A percentile compares a stretch with the other conserved stretches of the same genome.
phyloP scores from a whole-genome alignment of 768 basidiomycete species.

The Rickenella mellea region DNA sequence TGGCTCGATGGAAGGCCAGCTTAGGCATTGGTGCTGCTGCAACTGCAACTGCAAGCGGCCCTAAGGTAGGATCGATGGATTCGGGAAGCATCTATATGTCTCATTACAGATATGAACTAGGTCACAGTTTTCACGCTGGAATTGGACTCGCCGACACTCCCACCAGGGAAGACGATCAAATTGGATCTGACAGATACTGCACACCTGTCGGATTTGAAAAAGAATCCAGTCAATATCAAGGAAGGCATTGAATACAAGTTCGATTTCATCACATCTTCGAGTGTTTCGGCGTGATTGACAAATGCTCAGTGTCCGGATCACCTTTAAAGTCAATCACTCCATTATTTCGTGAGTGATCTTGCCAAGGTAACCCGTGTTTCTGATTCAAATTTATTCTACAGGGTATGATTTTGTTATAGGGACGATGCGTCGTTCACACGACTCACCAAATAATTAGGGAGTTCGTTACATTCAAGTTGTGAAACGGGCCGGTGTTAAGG shows the following conservation, averaged over 20 bases:
- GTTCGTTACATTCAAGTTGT: conserved; percentile 85
- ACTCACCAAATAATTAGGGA: conserved; percentile 32
- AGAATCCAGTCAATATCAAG: conserved; percentile 71
- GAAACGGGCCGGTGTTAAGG: conserved; percentile 66
- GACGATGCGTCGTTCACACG: background rate
- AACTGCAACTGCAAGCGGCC: conserved; percentile 32
- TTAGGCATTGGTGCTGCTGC: conserved; percentile 64
- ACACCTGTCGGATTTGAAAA: conserved; percentile 50
- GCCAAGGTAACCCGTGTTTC: background rate
- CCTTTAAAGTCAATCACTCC: conserved; percentile 81
- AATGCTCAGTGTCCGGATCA: conserved; percentile 57
- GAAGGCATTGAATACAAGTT: conserved; percentile 88
- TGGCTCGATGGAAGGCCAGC: conserved; percentile 93
- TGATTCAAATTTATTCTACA: conserved; percentile 8
- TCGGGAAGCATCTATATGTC: too few species aligned
- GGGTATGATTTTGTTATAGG: background rate
- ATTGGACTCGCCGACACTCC: conserved; percentile 66
- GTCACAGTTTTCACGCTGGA: conserved; percentile 69
- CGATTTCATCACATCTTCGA: conserved; percentile 11
- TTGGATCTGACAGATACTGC: conserved; percentile 55
- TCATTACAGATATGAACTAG: conserved; percentile 34
- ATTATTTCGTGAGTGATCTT: conserved; percentile 61
- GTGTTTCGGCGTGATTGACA: background rate
- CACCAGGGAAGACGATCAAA: conserved; percentile 45
- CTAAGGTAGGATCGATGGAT: conserved; percentile 44